These are phyloP conservation scores for Amphibolis antarctica DNA, from an alignment of 106 monocot species.

Conservation along the genomic window DNA sequence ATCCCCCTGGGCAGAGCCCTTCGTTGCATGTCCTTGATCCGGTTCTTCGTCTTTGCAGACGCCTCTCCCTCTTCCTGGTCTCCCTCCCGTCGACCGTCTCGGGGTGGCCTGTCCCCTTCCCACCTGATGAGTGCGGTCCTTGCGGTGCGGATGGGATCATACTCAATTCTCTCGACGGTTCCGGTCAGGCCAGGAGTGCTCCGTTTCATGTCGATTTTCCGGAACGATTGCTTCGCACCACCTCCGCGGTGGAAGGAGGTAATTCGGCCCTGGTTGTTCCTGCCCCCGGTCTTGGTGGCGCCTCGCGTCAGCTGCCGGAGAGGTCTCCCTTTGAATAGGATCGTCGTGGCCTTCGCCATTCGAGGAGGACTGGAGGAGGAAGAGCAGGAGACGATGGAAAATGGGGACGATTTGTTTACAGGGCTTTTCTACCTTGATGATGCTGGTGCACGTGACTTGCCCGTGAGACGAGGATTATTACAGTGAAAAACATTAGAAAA, in stretches of 20 bases:
- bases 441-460: too few species aligned
- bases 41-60: background rate
- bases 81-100: background rate
- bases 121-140: conserved; percentile 19
- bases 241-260: conserved; percentile 24
- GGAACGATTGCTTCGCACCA: conserved; percentile 10
- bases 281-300: conserved; percentile 13
- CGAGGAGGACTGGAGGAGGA: background rate
- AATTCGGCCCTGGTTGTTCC: conserved; percentile 20
- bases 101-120: conserved; percentile 1
- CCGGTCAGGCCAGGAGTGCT: conserved; percentile 8
- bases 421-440: too few species aligned
- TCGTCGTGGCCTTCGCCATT: background rate
- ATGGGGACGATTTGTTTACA: too few species aligned
- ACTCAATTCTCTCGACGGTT: conserved; percentile 20
- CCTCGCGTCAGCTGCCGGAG: conserved; percentile 12
- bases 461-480: too few species aligned
- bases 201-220: conserved; percentile 14
- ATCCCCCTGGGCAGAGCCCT: conserved; percentile 5
- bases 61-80: background rate
- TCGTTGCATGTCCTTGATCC: background rate
- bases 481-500: too few species aligned
- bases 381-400: too few species aligned
- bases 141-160: conserved; percentile 18
- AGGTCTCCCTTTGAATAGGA: conserved; percentile 6